Evolutionary conservation across 768 basidiomycete species (phyloP).

Genomic region (Phlegmacium glaucopus): DNA sequence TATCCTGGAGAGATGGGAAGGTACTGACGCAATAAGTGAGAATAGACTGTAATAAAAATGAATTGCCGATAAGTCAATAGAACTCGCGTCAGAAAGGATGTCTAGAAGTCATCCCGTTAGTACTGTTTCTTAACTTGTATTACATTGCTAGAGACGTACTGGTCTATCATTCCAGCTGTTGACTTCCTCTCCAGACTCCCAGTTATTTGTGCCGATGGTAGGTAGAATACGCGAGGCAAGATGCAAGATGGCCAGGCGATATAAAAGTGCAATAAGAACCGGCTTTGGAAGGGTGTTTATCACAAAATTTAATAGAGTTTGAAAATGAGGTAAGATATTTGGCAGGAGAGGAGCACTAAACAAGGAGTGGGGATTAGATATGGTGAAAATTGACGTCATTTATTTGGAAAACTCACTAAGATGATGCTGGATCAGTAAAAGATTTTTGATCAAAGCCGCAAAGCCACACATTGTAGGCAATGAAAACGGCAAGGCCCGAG

Average conservation of each 20-base stretch:
- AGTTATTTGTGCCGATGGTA: constrained; percentile 78
- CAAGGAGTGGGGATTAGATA: background rate
- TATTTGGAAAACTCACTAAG: constrained; percentile 54
- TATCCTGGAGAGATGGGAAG: background rate
- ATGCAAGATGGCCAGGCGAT: constrained; percentile 78
- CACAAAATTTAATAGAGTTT: constrained; percentile 76
- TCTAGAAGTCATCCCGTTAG: constrained; percentile 36
- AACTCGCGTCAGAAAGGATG: constrained; percentile 70
- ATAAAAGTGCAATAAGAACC: constrained; percentile 73
- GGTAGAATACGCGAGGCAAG: constrained; percentile 80
- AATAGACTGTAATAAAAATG: constrained; percentile 85
- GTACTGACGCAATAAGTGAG: constrained; percentile 72
- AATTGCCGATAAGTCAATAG: constrained; percentile 80
- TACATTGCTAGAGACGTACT: constrained; percentile 35
- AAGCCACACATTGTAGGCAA: constrained; percentile 90
- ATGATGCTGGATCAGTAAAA: constrained; percentile 68
- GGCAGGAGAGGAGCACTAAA: constrained; percentile 68
- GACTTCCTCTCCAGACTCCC: constrained; percentile 64
- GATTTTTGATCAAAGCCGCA: constrained; percentile 78
- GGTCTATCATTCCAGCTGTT: constrained; percentile 75
- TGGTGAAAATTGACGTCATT: background rate
- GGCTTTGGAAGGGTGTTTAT: constrained; percentile 85
- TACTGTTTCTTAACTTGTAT: background rate
- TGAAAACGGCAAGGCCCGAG: constrained; percentile 79
- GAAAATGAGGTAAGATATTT: constrained; percentile 79